Conservation (phyloP, 2,329 filamentous ascomycete species). For the Diaporthe velutina region DNA sequence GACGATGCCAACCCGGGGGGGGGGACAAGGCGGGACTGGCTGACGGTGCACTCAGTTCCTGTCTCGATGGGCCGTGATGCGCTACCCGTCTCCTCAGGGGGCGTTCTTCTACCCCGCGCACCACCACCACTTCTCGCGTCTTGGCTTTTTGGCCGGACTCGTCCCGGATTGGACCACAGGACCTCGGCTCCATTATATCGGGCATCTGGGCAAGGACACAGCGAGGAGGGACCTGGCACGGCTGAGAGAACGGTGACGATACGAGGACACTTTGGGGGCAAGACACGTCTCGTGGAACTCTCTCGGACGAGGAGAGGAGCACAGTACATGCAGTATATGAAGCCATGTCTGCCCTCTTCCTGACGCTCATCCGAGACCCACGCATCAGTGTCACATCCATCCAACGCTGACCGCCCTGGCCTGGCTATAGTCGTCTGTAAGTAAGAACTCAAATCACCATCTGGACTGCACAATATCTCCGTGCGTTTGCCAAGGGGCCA, state of each 20-base stretch:
- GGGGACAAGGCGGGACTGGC: not conserved
- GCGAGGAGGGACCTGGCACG: conserved; percentile 18
- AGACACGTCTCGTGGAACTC: not conserved
- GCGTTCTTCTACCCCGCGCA: conserved; percentile 10
- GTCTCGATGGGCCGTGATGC: not conserved
- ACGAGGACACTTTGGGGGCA: not conserved
- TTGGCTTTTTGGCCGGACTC: conserved; percentile 2
- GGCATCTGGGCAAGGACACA: conserved; percentile 21
- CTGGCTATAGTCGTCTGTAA: not conserved
- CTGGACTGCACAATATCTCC: not conserved
- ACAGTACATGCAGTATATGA: not conserved
- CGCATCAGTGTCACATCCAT: conserved; percentile 14
- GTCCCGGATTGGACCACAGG: conserved; percentile 20
- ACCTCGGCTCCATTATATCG: conserved; percentile 26
- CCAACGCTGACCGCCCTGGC: not conserved
- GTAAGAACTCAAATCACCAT: not conserved
- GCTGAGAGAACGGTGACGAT: conserved; percentile 1
- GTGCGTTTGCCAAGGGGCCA: not conserved
- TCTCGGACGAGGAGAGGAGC: not conserved
- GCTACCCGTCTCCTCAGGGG: conserved; percentile 1
- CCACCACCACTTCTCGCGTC: not conserved
- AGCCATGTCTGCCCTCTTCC: not conserved
- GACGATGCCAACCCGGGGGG: not conserved
- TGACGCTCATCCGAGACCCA: not conserved
- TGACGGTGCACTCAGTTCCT: not conserved